phyloP scores from a whole-genome alignment of 495 filamentous ascomycete species.

The Tuber microsphaerosporum region DNA sequence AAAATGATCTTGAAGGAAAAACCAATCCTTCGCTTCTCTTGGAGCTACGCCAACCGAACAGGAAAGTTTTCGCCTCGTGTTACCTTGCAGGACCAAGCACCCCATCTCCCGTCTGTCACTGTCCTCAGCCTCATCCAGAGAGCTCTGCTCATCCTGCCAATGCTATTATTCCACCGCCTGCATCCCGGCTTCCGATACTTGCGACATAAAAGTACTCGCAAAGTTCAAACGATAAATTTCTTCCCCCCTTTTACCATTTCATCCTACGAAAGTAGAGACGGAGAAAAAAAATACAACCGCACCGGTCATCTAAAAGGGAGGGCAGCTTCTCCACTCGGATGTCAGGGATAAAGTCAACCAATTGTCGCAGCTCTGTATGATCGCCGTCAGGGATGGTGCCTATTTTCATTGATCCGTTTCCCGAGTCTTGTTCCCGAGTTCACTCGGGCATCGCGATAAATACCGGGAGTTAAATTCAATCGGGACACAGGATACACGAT shows the following conservation, averaged over 20 bases:
- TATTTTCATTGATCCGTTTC: not conserved
- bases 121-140: constrained; percentile 5
- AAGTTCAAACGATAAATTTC: not conserved
- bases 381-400: constrained; percentile 18
- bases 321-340: constrained; percentile 8
- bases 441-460: not conserved
- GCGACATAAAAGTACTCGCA: not conserved
- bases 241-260: not conserved
- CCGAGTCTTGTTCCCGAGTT: not conserved
- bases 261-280: not conserved
- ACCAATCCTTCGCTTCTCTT: constrained; percentile 15
- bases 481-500: not conserved
- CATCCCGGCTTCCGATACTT: not conserved
- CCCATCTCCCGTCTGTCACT: constrained; percentile 2
- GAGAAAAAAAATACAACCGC: not conserved
- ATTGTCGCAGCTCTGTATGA: constrained; percentile 30
- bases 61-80: constrained; percentile 17
- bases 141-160: constrained; percentile 1
- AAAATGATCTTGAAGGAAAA: not conserved
- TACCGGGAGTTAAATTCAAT: not conserved
- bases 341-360: not conserved
- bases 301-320: constrained; percentile 16
- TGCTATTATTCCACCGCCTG: not conserved
- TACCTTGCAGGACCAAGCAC: not conserved
- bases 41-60: constrained; percentile 19